Conservation (phyloP, 495 filamentous ascomycete genomes). For the Annulohypoxylon nitens region DNA sequence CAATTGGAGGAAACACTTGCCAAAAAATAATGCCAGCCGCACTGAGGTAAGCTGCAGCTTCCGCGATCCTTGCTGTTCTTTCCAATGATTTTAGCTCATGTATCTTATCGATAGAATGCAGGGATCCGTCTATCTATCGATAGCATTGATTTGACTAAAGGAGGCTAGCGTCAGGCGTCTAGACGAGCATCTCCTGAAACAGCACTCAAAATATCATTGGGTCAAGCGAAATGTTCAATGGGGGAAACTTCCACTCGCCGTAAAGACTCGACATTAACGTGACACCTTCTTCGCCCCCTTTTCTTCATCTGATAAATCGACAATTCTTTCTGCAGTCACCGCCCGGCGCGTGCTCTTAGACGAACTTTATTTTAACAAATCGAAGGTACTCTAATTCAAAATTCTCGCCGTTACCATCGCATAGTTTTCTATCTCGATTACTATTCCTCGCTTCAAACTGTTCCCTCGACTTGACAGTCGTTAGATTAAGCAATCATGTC, state of each 20-base stretch:
- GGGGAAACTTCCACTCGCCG: conserved; percentile 42
- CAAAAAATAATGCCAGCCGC: conserved; percentile 4
- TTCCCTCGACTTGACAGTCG: conserved; percentile 42
- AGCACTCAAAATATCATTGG: conserved; percentile 44
- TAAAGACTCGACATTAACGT: conserved; percentile 18
- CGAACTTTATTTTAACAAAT: conserved; percentile 4
- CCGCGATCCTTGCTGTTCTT: not conserved
- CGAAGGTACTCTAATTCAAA: not conserved
- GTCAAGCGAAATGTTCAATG: conserved; percentile 13
- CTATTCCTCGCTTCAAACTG: conserved; percentile 27
- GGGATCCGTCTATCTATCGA: not conserved
- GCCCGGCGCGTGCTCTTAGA: conserved; percentile 5
- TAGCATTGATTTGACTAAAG: conserved; percentile 9
- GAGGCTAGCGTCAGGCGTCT: conserved; percentile 39
- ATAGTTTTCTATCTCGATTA: not conserved
- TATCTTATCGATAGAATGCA: conserved; percentile 22
- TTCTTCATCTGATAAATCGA: conserved; percentile 26
- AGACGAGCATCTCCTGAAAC: conserved; percentile 46
- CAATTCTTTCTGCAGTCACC: conserved; percentile 12
- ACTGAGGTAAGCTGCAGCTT: conserved; percentile 6
- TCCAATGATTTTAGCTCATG: not conserved
- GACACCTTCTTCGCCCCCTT: conserved; percentile 41
- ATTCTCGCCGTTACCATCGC: conserved; percentile 1
- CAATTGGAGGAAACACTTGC: conserved; percentile 7
- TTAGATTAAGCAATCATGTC: conserved; percentile 68